phyloP scores from a whole-genome alignment of 495 filamentous ascomycete species.

The Annulohypoxylon stygium region DNA sequence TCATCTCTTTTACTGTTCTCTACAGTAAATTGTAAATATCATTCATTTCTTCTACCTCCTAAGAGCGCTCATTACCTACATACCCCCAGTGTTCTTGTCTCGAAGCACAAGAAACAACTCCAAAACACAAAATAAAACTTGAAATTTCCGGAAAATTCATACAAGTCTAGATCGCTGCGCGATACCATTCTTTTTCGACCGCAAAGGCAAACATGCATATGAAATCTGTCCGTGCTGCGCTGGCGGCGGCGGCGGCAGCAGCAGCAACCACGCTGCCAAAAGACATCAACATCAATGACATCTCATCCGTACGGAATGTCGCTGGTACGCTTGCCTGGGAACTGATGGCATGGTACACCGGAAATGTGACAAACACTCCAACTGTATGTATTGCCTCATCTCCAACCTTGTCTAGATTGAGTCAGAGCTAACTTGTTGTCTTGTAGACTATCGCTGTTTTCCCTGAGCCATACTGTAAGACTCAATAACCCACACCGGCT shows the following conservation, averaged over 20 bases:
- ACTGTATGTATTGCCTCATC: conserved; percentile 50
- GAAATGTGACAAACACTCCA: conserved; percentile 71
- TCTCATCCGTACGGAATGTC: conserved; percentile 62
- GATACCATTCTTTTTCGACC: conserved; percentile 28
- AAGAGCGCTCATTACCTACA: conserved; percentile 9
- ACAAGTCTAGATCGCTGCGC: conserved; percentile 29
- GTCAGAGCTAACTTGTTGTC: conserved; percentile 38
- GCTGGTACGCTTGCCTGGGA: conserved; percentile 63
- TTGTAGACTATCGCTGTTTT: conserved; percentile 68
- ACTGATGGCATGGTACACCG: conserved; percentile 75
- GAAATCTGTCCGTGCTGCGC: conserved; percentile 50
- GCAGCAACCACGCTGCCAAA: conserved; percentile 54
- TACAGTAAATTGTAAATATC: conserved; percentile 10
- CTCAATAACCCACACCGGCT: conserved; percentile 46
- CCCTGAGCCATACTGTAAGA: conserved; percentile 72
- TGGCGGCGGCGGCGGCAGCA: conserved; percentile 48
- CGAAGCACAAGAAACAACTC: conserved; percentile 28
- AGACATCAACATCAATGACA: conserved; percentile 59
- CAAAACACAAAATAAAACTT: conserved; percentile 29
- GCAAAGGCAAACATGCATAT: conserved; percentile 40
- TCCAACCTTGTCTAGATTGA: conserved; percentile 17
- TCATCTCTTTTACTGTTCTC: conserved; percentile 12
- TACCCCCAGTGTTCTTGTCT: conserved; percentile 21
- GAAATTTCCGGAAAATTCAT: conserved; percentile 37
- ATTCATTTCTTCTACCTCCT: conserved; percentile 26